Evolutionary conservation across 768 basidiomycete species (phyloP).

Genomic region (Hygrocybe punicea): DNA sequence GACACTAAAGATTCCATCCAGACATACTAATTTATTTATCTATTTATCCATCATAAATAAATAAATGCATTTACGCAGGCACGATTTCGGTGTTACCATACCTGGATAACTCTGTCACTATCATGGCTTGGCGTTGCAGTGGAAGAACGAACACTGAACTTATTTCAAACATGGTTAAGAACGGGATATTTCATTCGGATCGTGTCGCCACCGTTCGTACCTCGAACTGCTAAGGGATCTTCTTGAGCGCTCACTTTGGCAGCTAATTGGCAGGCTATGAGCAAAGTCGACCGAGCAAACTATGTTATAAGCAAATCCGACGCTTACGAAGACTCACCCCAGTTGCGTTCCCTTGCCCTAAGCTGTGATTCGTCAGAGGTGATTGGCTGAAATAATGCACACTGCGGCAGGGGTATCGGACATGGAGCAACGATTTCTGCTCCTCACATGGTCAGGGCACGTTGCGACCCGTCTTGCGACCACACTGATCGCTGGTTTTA

Average conservation of each 20-base stretch:
- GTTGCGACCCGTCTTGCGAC: no score
- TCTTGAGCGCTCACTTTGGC: not conserved
- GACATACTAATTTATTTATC: no score
- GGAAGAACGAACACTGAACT: slow-evolving; percentile 72
- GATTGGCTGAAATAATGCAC: not conserved
- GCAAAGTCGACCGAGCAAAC: slow-evolving; percentile 62
- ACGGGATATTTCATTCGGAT: slow-evolving; percentile 55
- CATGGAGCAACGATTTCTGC: slow-evolving; percentile 92
- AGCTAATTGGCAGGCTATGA: slow-evolving; percentile 70
- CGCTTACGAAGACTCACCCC: slow-evolving; percentile 80
- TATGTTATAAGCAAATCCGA: slow-evolving; percentile 49
- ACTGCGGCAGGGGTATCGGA: slow-evolving; percentile 56
- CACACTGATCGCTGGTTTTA: slow-evolving; percentile 20
- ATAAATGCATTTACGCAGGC: no score
- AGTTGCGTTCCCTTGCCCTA: slow-evolving; percentile 41
- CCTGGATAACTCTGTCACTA: no score
- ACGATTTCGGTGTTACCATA: no score
- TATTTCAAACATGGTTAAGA: slow-evolving; percentile 57
- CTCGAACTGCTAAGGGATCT: not conserved
- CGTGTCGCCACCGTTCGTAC: slow-evolving; percentile 51
- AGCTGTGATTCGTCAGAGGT: not conserved
- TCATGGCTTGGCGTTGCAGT: slow-evolving; percentile 81
- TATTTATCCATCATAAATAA: no score
- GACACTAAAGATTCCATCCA: no score
- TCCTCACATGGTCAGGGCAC: slow-evolving; percentile 88